Conservation (phyloP, 208 protist species). For the Tritrichomonas musculus region DNA sequence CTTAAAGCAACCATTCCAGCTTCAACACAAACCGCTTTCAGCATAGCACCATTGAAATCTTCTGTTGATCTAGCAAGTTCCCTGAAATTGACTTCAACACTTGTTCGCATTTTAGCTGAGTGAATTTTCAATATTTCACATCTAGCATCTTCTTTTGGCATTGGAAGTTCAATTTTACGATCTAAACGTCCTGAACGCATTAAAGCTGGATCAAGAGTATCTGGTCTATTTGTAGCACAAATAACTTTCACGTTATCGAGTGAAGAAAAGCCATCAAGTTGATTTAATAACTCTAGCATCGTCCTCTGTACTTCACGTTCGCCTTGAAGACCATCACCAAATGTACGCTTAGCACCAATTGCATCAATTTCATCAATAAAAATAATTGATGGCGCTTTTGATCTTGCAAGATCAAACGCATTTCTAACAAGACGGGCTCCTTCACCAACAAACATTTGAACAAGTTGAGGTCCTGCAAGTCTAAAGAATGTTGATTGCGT, state of each 20-base stretch:
- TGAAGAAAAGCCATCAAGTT: constrained; percentile 96
- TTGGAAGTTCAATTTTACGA: constrained; percentile 84
- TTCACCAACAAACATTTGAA: constrained; percentile 94
- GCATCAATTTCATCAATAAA: constrained; percentile 99
- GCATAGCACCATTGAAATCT: constrained; percentile 99
- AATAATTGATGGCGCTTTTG: constrained; percentile 97
- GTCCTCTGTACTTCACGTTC: constrained; percentile 80
- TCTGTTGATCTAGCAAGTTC: constrained; percentile 94
- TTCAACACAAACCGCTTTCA: constrained; percentile 99
- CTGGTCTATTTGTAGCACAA: constrained; percentile 77
- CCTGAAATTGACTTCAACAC: constrained; percentile 89
- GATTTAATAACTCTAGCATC: constrained; percentile 99
- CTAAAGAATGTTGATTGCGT: constrained; percentile 97
- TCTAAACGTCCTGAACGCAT: constrained; percentile 96
- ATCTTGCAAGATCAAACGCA: constrained; percentile 97
- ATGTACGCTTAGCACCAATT: constrained; percentile 90
- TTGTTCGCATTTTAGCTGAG: constrained; percentile 91
- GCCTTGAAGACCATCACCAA: constrained; percentile 80
- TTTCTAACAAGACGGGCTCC: constrained; percentile 97
- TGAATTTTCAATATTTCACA: constrained; percentile 97
- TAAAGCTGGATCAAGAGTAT: constrained; percentile 97
- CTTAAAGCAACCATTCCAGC: constrained; percentile 98
- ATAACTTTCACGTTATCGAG: constrained; percentile 97
- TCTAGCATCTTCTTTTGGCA: constrained; percentile 94
- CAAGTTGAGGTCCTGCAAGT: constrained; percentile 94